Percentiles rank a stretch among this genome's conserved stretches.
phyloP scores from a whole-genome alignment of 345 rosid genomes.

The Acer saccharum region DNA sequence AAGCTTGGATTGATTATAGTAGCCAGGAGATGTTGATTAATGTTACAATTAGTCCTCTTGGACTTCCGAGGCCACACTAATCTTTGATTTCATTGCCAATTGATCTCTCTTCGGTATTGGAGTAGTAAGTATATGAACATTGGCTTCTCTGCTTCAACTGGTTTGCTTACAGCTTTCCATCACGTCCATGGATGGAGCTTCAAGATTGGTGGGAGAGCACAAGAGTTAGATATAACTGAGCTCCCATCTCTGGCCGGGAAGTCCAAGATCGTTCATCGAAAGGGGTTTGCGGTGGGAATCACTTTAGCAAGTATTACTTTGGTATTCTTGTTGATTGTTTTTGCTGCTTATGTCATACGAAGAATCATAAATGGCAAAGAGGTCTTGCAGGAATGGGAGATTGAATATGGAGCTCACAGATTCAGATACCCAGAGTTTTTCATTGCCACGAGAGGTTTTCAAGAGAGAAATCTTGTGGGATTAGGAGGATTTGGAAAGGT shows the following conservation, averaged over 20 bases:
- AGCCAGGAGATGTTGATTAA: no score
- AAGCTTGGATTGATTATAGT: constrained; percentile 16
- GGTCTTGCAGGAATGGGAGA: constrained; percentile 51
- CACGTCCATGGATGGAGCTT: constrained; percentile 45
- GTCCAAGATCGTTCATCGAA: background rate
- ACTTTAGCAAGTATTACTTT: constrained; percentile 23
- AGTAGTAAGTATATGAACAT: constrained; percentile 32
- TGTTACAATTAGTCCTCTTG: constrained; percentile 18
- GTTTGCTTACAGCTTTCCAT: constrained; percentile 33
- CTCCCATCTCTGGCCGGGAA: background rate
- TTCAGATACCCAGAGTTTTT: constrained; percentile 45
- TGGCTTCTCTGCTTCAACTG: constrained; percentile 44
- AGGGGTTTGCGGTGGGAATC: constrained; percentile 16
- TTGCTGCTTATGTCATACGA: constrained; percentile 12
- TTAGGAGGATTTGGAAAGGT: constrained; percentile 60
- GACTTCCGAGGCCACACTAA: background rate
- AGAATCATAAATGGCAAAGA: constrained; percentile 23
- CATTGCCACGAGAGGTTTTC: constrained; percentile 49
- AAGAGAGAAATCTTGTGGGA: constrained; percentile 48
- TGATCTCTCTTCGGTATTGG: constrained; percentile 31
- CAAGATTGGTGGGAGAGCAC: constrained; percentile 23
- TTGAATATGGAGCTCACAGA: constrained; percentile 54
- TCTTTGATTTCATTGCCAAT: constrained; percentile 31
- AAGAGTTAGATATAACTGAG: constrained; percentile 4
- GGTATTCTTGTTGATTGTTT: constrained; percentile 3